These are phyloP conservation scores for Fusarium sp. DNA, from an alignment of 2,329 filamentous ascomycete species.

Conservation along the genomic window DNA sequence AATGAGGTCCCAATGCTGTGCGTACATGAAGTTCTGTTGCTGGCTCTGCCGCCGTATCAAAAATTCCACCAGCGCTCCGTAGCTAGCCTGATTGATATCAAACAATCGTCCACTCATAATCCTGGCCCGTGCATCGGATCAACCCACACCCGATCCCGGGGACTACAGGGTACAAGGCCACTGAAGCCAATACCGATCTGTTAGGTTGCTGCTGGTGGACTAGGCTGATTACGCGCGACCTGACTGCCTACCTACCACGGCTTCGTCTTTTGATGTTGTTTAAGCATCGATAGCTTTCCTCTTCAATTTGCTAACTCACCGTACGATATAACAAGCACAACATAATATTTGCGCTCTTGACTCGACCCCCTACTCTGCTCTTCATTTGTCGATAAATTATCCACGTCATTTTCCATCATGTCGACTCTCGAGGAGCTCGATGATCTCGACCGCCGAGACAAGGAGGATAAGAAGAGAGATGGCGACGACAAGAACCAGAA, in stretches of 20 bases:
- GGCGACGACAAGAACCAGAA: slow-evolving; percentile 52
- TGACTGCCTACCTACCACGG: slow-evolving; percentile 46
- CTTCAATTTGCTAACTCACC: slow-evolving; percentile 14
- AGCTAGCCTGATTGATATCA: not conserved
- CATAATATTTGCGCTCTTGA: not conserved
- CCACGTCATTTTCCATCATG: slow-evolving; percentile 64
- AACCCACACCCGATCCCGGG: slow-evolving; percentile 40
- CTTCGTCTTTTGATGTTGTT: slow-evolving; percentile 36
- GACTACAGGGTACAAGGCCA: slow-evolving; percentile 22
- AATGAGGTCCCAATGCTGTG: not conserved
- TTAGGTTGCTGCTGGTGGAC: slow-evolving; percentile 20
- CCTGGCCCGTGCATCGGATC: slow-evolving; percentile 43
- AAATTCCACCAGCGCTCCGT: slow-evolving; percentile 38
- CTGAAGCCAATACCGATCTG: slow-evolving; percentile 30
- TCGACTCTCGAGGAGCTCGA: slow-evolving; percentile 93
- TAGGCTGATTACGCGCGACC: slow-evolving; percentile 49
- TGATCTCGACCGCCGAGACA: slow-evolving; percentile 83
- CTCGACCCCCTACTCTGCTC: not conserved
- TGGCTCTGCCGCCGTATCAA: slow-evolving; percentile 27
- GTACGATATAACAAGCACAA: slow-evolving; percentile 1
- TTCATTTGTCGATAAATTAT: not conserved
- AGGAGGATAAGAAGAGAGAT: slow-evolving; percentile 71
- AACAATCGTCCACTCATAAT: slow-evolving; percentile 18
- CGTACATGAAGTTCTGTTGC: slow-evolving; percentile 22
- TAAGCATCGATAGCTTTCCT: slow-evolving; percentile 31